Base-by-base conservation (phyloP, 768 basidiomycete species). In the Tulasnella sp. region DNA sequence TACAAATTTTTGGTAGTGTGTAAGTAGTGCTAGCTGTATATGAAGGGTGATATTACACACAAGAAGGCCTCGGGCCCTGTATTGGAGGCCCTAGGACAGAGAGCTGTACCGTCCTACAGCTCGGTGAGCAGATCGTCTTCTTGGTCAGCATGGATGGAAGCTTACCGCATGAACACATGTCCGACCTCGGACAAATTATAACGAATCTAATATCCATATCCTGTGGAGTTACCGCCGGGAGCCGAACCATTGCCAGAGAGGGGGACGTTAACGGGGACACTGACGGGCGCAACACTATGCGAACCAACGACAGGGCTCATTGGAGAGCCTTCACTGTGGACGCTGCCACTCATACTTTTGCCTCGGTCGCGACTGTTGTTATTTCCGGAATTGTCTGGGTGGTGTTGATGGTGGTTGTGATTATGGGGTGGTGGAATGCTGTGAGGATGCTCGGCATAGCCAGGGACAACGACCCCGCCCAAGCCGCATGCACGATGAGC, bases 401-500 rank as follows among this genome's bases (percentile, higher is more conserved):
- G 45, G n/a, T 25, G 45, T n/a, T n/a, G 27, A 32, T 48, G 45
- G 9, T 48, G 45, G 25, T 8, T 25, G 8, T 7, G 43, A 23
- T 6, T 3, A 12, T 48, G 45, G 25, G 27, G 45, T 32, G 45
- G 45, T n/a, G 27, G 23, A 35, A 34, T 3, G 52, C 25, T 40
- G 37, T 21, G 36, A 21, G 52, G 17, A 25, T 9, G 9, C 11
- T 9, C 36, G 14, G 32, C 49, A 34, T 57, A 48, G 2, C 55
- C 55, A 11, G 55, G 55, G 5, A 57, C 55, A 36, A 60, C 60
- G 25, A 61, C 49, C 9, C 63, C 62, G 14, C 63, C 60, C 32
- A 67, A 53, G 5, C 62, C 69, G 56, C 73, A 73, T 61, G 71
- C 70, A 6, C 70, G 64, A 64, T 74, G 73, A 15, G 69, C 70